Base-by-base conservation (phyloP, 139 green algal species). In the Picochlorum sp. region DNA sequence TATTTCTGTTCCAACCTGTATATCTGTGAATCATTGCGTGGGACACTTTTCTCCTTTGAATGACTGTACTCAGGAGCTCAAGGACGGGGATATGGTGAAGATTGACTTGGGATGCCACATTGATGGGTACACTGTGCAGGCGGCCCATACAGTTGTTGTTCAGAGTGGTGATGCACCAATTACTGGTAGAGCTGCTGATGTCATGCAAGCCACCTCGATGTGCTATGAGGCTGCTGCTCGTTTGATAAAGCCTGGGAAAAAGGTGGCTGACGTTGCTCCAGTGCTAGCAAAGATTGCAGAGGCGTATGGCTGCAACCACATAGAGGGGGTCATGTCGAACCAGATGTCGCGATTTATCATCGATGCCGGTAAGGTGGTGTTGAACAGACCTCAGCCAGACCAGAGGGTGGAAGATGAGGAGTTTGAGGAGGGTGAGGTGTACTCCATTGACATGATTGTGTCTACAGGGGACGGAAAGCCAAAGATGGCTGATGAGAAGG, bases 331-430 rank as follows among this genome's bases (percentile, higher is more conserved):
- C 21, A 63, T 92, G 26, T 74, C 61, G 30, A 90, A 98, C 76
- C 70, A 97, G 72, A 90, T 97, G 86, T 97, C 95, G 79, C 89
- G 90, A 63, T 98, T 95, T 67, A 75, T 97, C 20, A 97, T 99
- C 41, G 93, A 99, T 71, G 93, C 83, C 51, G 95, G 95, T 81
- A 97, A 97, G 80, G 91, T 88, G 44, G 79, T 98, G 50, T 77
- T 97, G 8, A 96, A 92, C 80, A 85, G 82, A 67, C 77, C 85
- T 23, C 73, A 59, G n/a, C 74, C 88, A 2, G 94, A 98, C 20
- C 59, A 75, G 18, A 88, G 62, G 47, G 86, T 92, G 24, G 93
- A 98, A 51, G 90, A 97, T 23, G 65, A 47, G 1, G 85, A 95
- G 74, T 97, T 99, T 78, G 88, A 96, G 77, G 86, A 92, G 62